Percentiles rank a stretch among this genome's conserved stretches.
Conservation (phyloP, 371 early-diverging fungal species). For the Lichtheimia corymbifera region DNA sequence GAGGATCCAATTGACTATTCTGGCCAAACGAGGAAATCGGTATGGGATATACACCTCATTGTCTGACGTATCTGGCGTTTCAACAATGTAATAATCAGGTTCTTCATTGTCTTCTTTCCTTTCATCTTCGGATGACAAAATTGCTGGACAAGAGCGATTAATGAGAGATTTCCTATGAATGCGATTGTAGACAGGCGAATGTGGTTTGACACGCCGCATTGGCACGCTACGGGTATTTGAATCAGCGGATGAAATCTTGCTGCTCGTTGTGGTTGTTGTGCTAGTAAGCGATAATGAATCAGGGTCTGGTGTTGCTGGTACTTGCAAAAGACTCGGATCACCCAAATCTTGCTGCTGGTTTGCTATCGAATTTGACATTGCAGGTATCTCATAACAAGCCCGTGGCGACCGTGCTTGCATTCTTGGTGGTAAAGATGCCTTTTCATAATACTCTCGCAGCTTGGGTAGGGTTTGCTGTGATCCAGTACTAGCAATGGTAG, state of each 20-base stretch:
- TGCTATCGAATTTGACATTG: too few relatives aligned
- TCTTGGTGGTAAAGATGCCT: neutral
- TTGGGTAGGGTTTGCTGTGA: neutral
- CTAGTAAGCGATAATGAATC: neutral
- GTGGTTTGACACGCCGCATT: slow-evolving; percentile 12
- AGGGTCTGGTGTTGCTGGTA: neutral
- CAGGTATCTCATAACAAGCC: too few relatives aligned
- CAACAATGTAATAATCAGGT: too few relatives aligned
- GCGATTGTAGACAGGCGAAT: neutral
- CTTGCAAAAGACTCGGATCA: too few relatives aligned
- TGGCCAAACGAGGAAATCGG: slow-evolving; percentile 12
- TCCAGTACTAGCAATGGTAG: neutral
- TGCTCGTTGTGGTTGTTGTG: neutral
- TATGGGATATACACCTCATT: slow-evolving; percentile 15
- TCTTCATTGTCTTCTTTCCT: neutral
- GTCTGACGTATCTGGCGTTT: slow-evolving; percentile 1
- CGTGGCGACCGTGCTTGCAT: neutral
- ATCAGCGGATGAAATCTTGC: neutral
- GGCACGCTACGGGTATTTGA: slow-evolving; percentile 7
- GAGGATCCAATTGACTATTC: slow-evolving; percentile 5
- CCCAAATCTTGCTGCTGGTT: too few relatives aligned
- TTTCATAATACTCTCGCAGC: neutral
- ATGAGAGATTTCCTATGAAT: neutral
- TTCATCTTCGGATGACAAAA: neutral
- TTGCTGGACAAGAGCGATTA: neutral